Evolutionary conservation across 2,329 filamentous ascomycete genomes (phyloP), one percentile per base, ranked within the genome.

Genomic region (Rhexocercosporidium sp.): DNA sequence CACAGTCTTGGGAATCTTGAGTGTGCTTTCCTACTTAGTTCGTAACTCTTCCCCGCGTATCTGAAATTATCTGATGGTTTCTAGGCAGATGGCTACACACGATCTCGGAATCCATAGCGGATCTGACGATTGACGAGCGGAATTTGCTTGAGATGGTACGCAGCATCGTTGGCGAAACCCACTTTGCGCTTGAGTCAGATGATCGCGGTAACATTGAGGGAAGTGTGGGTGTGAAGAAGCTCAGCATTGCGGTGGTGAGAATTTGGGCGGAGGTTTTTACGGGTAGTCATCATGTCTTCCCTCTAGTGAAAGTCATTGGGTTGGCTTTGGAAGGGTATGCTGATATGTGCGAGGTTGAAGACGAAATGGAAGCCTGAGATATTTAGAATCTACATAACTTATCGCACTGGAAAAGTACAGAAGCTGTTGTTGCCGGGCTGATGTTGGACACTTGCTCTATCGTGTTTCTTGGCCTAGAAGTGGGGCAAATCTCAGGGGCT

Each of bases 221-320:
- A 80, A 63, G 27, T 12, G 14, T 49, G 25, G 64, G 44, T 3
- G 67, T 89, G 59, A 81, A 85, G 18, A 85, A 87, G 72, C 79
- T 89, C 5, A 85, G 86, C 0, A 83, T 82, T 16, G 86, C 86
- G 0, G 86, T 89, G 29, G 83, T 88, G 37, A 81, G 85, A 39
- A 80, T 89, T 1, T 89, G 86, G 86, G 85, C 86, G 0, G 86
- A 88, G 74, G 85, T 86, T 0, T 89, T 89, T 75, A 87, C 87
- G 69, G 87, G 86, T 12, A 83, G 83, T 12, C 86, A 89, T 71
- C 86, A 89, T 72, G 84, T 88, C 7, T 89, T 88, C 71, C 86
- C 88, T 66, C 82, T 88, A 67, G 82, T 88, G 49, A 84, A 84
- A 72, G 82, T 85, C 3, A 87, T 89, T 80, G 86, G 85, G 0